Evolutionary conservation across 306 rosid genomes (phyloP).

Genomic region (Vigna trinervia): DNA sequence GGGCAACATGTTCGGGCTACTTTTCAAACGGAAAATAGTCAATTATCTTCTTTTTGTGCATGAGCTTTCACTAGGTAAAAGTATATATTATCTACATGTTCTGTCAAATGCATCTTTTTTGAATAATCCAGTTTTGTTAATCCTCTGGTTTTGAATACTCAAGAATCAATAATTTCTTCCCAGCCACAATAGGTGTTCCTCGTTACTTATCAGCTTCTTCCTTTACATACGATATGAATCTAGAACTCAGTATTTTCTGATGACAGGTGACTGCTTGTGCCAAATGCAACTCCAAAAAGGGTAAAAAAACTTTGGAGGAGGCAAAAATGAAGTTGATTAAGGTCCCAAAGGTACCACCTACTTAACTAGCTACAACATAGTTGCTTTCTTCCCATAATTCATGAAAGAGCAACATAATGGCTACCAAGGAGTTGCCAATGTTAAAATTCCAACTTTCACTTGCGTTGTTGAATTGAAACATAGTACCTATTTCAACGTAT

Average conservation of each 20-base stretch:
- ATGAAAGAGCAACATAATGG: neutral
- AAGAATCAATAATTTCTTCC: neutral
- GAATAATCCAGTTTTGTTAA: neutral
- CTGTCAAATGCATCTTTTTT: neutral
- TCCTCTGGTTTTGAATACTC: neutral
- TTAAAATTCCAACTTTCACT: constrained; percentile 12
- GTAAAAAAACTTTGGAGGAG: constrained; percentile 78
- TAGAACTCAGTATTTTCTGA: constrained; percentile 42
- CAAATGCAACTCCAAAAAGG: constrained; percentile 91
- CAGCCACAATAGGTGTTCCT: neutral
- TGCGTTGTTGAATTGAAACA: constrained; percentile 32
- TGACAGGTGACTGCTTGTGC: constrained; percentile 85
- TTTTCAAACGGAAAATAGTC: neutral
- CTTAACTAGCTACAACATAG: constrained; percentile 23
- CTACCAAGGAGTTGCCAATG: constrained; percentile 20
- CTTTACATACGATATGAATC: neutral
- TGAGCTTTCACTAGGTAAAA: neutral
- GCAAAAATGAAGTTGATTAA: constrained; percentile 86
- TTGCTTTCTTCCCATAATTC: constrained; percentile 33
- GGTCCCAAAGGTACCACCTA: constrained; percentile 72
- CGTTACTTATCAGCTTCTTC: neutral
- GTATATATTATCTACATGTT: neutral
- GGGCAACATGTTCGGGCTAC: neutral
- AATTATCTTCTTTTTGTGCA: neutral
- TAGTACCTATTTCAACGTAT: constrained; percentile 22